A percentile compares a stretch with the other conserved stretches of the same genome.
Evolutionary conservation across 23 red algal genomes (phyloP).

Genomic region (Gracilaria gracilis): DNA sequence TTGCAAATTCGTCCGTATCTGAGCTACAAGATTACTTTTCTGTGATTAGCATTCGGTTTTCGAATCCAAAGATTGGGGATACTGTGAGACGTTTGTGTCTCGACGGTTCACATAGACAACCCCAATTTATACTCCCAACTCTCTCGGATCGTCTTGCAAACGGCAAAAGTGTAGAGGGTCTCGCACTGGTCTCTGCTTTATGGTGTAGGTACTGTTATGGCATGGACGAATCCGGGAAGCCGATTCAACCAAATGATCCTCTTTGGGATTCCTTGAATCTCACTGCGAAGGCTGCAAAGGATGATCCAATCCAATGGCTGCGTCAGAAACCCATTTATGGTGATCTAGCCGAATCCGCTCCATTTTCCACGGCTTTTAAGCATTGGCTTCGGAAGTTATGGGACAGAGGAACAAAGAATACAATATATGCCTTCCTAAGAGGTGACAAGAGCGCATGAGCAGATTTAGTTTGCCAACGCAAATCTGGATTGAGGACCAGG

Average conservation of each 20-base stretch:
- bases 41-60: constrained; percentile 30
- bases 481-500: too few relatives aligned
- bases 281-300: neutral
- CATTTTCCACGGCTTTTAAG: constrained; percentile 8
- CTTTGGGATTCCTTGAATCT: neutral
- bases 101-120: constrained; percentile 50
- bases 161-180: neutral
- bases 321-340: constrained; percentile 21
- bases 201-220: constrained; percentile 55
- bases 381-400: constrained; percentile 28
- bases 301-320: constrained; percentile 22
- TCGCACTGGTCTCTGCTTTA: constrained; percentile 30
- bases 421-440: neutral
- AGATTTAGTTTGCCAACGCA: too few relatives aligned
- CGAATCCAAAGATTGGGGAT: constrained; percentile 39
- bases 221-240: constrained; percentile 4
- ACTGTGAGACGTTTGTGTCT: constrained; percentile 36
- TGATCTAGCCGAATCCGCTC: constrained; percentile 4
- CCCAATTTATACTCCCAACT: constrained; percentile 47
- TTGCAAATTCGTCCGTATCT: neutral
- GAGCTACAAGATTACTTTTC: neutral
- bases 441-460: neutral
- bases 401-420: constrained; percentile 12
- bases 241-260: constrained; percentile 28
- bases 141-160: neutral